These are phyloP conservation scores for Westerdykella sp. DNA, from an alignment of 2,329 filamentous ascomycete species.

Conservation along the genomic window DNA sequence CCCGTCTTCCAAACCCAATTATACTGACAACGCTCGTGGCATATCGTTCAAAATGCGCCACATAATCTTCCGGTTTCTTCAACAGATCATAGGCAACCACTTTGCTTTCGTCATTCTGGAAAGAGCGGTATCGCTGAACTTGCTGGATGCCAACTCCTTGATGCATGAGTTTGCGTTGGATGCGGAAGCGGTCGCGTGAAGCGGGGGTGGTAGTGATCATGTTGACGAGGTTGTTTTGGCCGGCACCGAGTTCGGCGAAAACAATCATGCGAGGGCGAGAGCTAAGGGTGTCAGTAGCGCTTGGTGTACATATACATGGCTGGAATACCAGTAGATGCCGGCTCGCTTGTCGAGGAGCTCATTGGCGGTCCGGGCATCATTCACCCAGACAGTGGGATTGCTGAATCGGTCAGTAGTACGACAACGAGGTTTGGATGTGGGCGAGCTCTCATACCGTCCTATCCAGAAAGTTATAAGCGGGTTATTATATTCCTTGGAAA, in stretches of 20 bases:
- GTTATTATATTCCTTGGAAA: conserved; percentile 46
- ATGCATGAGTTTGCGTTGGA: conserved; percentile 30
- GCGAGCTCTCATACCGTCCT: conserved; percentile 12
- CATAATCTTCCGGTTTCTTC: conserved; percentile 41
- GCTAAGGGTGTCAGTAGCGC: too few relatives aligned
- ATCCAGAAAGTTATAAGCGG: conserved; percentile 54
- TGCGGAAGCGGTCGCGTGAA: conserved; percentile 28
- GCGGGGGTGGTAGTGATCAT: conserved; percentile 27
- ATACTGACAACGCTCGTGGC: conserved; percentile 50
- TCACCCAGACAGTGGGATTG: conserved; percentile 38
- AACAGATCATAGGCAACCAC: conserved; percentile 49
- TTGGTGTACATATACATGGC: too few relatives aligned
- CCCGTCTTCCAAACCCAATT: conserved; percentile 50
- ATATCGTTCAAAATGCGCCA: conserved; percentile 48
- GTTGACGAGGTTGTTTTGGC: conserved; percentile 33
- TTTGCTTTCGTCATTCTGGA: conserved; percentile 55
- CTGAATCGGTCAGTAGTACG: conserved; percentile 36
- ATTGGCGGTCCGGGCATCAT: conserved; percentile 45
- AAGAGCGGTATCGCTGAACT: conserved; percentile 49
- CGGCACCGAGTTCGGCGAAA: conserved; percentile 35
- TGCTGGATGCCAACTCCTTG: conserved; percentile 43
- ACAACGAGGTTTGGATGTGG: conserved; percentile 1
- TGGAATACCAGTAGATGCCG: conserved; percentile 42
- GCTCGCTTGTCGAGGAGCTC: conserved; percentile 51
- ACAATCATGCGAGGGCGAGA: conserved; percentile 45